Base-by-base conservation (phyloP, 768 basidiomycete species). In the Butyriboletus loyo region DNA sequence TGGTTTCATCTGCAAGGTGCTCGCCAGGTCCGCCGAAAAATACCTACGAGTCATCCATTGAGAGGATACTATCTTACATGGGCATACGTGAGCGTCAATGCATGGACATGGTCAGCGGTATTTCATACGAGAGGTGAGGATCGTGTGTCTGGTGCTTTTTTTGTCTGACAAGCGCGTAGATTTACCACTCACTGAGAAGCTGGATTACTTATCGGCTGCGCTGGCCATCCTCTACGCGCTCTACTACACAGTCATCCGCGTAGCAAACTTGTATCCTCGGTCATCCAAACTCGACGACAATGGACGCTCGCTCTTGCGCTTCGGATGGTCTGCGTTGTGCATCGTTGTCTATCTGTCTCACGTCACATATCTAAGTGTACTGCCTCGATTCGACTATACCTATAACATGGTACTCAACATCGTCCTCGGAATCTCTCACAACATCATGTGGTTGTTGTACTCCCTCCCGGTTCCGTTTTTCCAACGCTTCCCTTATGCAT, bases 121-220 rank as follows among this genome's bases (percentile, higher is more conserved):
- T 99, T 98, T 62, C 97, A 99, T 66, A 90, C 87, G 0, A 78
- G 97, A 81, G 93, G 94, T 90, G 58, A 60, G 84, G 65, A 7
- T 0, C n/a, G 1, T 17, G 2, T 7, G 28, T 39, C 31, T 45
- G 32, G 7, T 37, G 30, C 52, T 9, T 31, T 34, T 17, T 30
- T 21, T 39, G 8, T 46, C 58, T 56, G 48, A 66, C 42, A 19
- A 37, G 46, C 46, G 5, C 21, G n/a, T 52, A 92, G 96, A 98
- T 72, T 74, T 82, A 6, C 83, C 87, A 2, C 65, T 73, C 24
- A 98, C 95, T 2, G 97, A 99, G 70, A 89, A 86, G 58, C 52
- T 95, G 65, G 97, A 98, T 64, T 99, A 99, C 69, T 97, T 98
- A 68, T 92, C 92, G 4, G 97, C 97, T 6, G 93, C 88, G 0